These are phyloP conservation scores for Hepatocystis sp. DNA, from an alignment of 169 alveolate genomes.

Conservation along the genomic window DNA sequence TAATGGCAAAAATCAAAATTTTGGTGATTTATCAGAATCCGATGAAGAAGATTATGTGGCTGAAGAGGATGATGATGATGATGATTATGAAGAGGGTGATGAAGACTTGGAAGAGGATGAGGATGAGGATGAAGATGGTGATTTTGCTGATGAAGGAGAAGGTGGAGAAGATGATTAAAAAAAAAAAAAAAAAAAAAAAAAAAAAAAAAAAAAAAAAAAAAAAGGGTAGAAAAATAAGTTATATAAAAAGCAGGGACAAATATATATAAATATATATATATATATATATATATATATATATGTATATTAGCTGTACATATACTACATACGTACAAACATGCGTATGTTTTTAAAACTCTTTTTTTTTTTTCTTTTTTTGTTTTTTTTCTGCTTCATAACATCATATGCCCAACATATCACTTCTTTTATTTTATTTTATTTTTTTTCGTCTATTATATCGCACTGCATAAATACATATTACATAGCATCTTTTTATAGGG, in stretches of 20 bases:
- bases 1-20: conserved; percentile 75
- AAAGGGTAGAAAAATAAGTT: no score
- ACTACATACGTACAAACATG: no score
- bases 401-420: neutral
- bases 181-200: neutral
- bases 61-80: conserved; percentile 87
- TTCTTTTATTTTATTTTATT: conserved; percentile 1
- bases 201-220: neutral
- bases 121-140: conserved; percentile 88
- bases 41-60: conserved; percentile 79
- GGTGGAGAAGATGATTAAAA: conserved; percentile 85
- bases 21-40: conserved; percentile 82
- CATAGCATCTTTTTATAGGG: no score
- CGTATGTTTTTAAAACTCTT: no score
- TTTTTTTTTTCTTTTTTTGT: no score
- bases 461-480: no score
- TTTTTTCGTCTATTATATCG: no score
- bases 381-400: no score
- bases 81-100: conserved; percentile 81
- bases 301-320: no score
- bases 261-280: neutral
- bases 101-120: conserved; percentile 91
- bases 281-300: neutral
- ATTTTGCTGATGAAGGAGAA: conserved; percentile 73
- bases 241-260: conserved; percentile 2